Evolutionary conservation across 1,284 basidiomycete species (phyloP), one percentile per base, ranked within the genome.

Genomic region (Exsudoporus floridanus): DNA sequence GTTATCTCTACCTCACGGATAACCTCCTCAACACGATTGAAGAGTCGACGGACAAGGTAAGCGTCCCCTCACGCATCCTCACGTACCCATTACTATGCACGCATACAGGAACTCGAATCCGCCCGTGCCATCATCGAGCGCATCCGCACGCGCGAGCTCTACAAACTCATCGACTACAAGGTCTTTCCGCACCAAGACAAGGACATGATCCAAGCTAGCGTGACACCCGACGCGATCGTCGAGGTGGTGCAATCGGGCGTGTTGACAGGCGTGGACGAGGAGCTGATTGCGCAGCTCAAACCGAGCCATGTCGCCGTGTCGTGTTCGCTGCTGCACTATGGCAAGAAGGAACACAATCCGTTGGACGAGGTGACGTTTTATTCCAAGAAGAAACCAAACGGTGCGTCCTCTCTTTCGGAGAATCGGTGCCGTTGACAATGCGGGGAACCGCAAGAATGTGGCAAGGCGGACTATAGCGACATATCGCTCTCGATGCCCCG

Each of bases 301-400:
- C 62, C 70, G 1, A 67, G 76, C 1, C 79, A 89, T 50, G 74
- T 92, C 30, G 79, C 86, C 34, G 86, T 91, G 28, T 79, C 84
- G 48, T 70, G 83, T 7, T 71, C 80, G 1, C 62, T 68, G 14
- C 77, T 90, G 74, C 89, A 91, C 62, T 84, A 88, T 59, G 89
- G 90, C 1, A 89, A 86, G 82, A 75, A 79, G 55, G 79, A 83
- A 49, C 69, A 74, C 58, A 89, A 88, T 60, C 89, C 90, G 1
- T 63, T 92, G 25, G 77, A 85, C 39, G 75, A 70, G 27, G 80
- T 90, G 50, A 80, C 76, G 60, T 92, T 91, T 62, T 92, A 90
- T 62, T 83, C 84, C 0, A 91, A 90, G 67, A 71, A 74, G n/a
- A 73, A 78, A 27, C 80, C 79, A 0, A 66, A 83, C 54, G 59